These are phyloP conservation scores for Fusarium tanahbumbuense DNA, from an alignment of 2,329 filamentous ascomycete species.

Conservation along the genomic window DNA sequence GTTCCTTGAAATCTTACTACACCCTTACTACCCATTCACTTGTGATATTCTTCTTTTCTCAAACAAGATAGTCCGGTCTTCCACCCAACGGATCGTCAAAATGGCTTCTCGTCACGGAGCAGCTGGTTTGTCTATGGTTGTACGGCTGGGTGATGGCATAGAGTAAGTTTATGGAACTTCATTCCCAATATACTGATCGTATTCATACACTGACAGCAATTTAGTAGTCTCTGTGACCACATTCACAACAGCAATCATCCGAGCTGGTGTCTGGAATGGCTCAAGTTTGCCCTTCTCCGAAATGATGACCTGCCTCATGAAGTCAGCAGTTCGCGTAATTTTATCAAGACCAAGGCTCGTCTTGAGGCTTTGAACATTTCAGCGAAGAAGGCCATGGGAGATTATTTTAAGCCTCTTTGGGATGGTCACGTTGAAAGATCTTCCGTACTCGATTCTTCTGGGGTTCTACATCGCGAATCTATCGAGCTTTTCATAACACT, in stretches of 20 bases:
- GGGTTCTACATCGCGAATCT: not conserved
- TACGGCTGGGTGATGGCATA: not conserved
- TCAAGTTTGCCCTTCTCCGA: not conserved
- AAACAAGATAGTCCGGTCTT: not conserved
- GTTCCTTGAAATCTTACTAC: not conserved
- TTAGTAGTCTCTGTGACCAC: not conserved
- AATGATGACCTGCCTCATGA: not conserved
- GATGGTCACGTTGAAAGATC: not conserved
- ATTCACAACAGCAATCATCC: not conserved
- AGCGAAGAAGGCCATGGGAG: not conserved
- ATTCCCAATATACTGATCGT: not conserved
- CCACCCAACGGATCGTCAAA: not conserved
- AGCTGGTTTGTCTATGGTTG: not conserved
- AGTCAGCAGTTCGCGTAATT: not conserved
- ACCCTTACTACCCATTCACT: not conserved
- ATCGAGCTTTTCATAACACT: not conserved
- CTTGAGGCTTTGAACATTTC: accelerated
- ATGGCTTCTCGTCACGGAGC: not conserved
- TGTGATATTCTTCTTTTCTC: not conserved
- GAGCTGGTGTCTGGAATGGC: not conserved
- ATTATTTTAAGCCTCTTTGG: not conserved
- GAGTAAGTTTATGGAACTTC: not conserved
- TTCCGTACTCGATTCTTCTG: not conserved
- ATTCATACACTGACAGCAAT: not conserved
- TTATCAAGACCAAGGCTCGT: not conserved